phyloP scores from a whole-genome alignment of 2,329 filamentous ascomycete species.

The Pestalotiopsis sp. region DNA sequence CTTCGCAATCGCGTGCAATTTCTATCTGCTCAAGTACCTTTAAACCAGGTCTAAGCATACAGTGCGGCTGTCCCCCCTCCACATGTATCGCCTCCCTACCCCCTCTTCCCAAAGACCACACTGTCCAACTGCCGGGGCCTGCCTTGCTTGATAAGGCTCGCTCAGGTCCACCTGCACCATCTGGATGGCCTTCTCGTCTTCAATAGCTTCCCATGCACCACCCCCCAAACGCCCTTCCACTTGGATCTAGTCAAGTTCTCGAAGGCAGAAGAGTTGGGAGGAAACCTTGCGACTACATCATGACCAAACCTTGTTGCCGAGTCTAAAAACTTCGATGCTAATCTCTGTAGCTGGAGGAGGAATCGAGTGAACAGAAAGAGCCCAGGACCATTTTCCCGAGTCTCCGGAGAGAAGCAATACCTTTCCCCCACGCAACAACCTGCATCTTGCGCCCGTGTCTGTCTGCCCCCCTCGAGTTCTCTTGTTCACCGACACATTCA shows the following conservation, averaged over 20 bases:
- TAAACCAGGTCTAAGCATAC: not conserved
- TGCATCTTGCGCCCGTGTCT: not conserved
- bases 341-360: not conserved
- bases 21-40: not conserved
- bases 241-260: not conserved
- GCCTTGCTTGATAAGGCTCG: not conserved
- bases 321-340: not conserved
- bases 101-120: not conserved
- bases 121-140: not conserved
- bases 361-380: not conserved
- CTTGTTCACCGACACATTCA: not conserved
- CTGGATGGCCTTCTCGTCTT: not conserved
- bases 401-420: not conserved
- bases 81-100: not conserved
- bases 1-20: not conserved
- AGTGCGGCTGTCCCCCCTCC: not conserved
- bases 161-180: not conserved
- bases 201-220: not conserved
- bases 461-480: not conserved
- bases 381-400: not conserved
- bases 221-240: not conserved
- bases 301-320: not conserved
- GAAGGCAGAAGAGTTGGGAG: not conserved
- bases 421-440: not conserved
- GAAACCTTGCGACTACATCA: not conserved